phyloP scores from a whole-genome alignment of 352 stramenopile genomes.

The Achlya hypogyna region DNA sequence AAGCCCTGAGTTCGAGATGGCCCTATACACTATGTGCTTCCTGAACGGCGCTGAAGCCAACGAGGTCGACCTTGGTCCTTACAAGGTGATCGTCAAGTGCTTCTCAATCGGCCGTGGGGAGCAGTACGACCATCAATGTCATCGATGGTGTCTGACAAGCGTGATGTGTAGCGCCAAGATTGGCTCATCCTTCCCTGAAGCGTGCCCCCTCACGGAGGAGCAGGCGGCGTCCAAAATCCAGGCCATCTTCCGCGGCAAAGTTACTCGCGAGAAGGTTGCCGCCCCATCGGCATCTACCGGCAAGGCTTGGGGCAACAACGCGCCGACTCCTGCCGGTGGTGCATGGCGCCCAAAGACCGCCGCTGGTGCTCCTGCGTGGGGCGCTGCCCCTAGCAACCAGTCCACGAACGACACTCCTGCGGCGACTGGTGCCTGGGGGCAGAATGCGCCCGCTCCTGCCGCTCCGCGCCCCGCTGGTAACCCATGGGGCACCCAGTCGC shows the following conservation, averaged over 20 bases:
- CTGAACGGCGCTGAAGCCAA: slow-evolving; percentile 85
- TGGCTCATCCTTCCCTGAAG: slow-evolving; percentile 70
- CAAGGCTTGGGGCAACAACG: no score
- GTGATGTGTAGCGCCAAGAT: slow-evolving; percentile 53
- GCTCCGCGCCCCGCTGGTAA: slow-evolving; percentile 6
- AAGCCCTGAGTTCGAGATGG: slow-evolving; percentile 94
- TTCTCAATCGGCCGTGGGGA: slow-evolving; percentile 68
- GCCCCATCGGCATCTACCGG: neutral
- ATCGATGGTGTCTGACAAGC: slow-evolving; percentile 30
- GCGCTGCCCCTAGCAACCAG: neutral
- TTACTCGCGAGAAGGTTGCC: neutral
- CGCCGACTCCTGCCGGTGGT: neutral
- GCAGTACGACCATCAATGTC: slow-evolving; percentile 19
- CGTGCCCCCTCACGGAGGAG: slow-evolving; percentile 51
- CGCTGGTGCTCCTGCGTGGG: neutral
- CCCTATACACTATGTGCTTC: slow-evolving; percentile 95
- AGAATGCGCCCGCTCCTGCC: neutral
- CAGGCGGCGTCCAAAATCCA: slow-evolving; percentile 75
- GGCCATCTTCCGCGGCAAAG: slow-evolving; percentile 39
- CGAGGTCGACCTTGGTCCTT: slow-evolving; percentile 73
- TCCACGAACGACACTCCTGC: neutral
- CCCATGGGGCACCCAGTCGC: slow-evolving; percentile 3
- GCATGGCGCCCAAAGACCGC: neutral
- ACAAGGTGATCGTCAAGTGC: slow-evolving; percentile 87
- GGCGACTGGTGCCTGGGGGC: neutral